A percentile compares a stretch with the other conserved stretches of the same genome.
phyloP scores from a whole-genome alignment of 2,329 filamentous ascomycete genomes.

The Microcyclospora tardicrescens region DNA sequence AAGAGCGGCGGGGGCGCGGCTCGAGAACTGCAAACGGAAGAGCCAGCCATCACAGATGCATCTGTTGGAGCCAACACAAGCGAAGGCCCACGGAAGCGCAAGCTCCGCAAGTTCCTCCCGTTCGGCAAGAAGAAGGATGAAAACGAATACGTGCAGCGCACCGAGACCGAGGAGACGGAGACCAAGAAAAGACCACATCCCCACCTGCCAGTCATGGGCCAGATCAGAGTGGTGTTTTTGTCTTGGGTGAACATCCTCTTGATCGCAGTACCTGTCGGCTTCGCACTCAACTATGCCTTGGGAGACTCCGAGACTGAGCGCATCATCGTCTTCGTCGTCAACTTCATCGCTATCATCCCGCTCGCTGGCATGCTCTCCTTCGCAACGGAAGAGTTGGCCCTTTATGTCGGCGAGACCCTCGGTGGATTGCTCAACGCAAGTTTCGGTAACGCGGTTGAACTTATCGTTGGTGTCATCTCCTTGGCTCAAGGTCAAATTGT shows the following conservation, averaged over 20 bases:
- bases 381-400: slow-evolving; percentile 79
- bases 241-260: slow-evolving; percentile 82
- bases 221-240: slow-evolving; percentile 61
- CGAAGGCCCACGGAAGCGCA: slow-evolving; percentile 8
- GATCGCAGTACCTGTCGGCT: slow-evolving; percentile 61
- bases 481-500: slow-evolving; percentile 58
- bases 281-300: slow-evolving; percentile 42
- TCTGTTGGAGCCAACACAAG: neutral
- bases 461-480: slow-evolving; percentile 64
- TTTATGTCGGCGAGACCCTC: slow-evolving; percentile 65
- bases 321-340: slow-evolving; percentile 61
- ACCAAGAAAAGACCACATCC: slow-evolving; percentile 16
- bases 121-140: slow-evolving; percentile 11
- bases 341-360: slow-evolving; percentile 87
- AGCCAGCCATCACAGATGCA: neutral
- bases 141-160: slow-evolving; percentile 9
- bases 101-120: slow-evolving; percentile 14
- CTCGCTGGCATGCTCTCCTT: slow-evolving; percentile 77
- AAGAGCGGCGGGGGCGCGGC: neutral
- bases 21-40: slow-evolving; percentile 3
- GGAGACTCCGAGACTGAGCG: neutral
- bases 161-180: slow-evolving; percentile 11
- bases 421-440: slow-evolving; percentile 82
- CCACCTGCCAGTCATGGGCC: slow-evolving; percentile 25
- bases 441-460: slow-evolving; percentile 51